These are phyloP conservation scores for Monosporozyma siamensis DNA, from an alignment of 805 yeast genomes.

Conservation along the genomic window DNA sequence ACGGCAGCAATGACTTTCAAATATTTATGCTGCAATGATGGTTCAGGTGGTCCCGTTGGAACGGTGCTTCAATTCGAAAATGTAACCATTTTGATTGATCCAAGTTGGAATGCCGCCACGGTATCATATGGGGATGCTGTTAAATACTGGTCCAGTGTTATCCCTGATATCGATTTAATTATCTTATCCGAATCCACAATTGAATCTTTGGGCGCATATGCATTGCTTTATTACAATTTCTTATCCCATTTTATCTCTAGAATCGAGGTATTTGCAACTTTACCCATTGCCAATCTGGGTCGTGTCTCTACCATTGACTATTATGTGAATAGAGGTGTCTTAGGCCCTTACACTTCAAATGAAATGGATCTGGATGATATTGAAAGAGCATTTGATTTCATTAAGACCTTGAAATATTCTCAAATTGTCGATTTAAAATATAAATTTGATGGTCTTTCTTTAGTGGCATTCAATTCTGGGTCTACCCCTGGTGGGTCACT, in stretches of 20 bases:
- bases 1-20: slow-evolving; percentile 26
- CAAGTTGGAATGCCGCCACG: slow-evolving; percentile 58
- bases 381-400: slow-evolving; percentile 68
- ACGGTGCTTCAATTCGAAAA: slow-evolving; percentile 49
- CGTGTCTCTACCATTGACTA: slow-evolving; percentile 76
- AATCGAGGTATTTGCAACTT: slow-evolving; percentile 74
- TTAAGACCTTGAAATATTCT: slow-evolving; percentile 62
- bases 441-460: slow-evolving; percentile 45
- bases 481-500: slow-evolving; percentile 89
- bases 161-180: slow-evolving; percentile 51
- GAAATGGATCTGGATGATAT: slow-evolving; percentile 60
- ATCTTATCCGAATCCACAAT: slow-evolving; percentile 81
- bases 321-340: slow-evolving; percentile 60
- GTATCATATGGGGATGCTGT: slow-evolving; percentile 28
- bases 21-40: slow-evolving; percentile 21
- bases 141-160: slow-evolving; percentile 33
- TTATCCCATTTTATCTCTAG: slow-evolving; percentile 45
- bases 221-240: slow-evolving; percentile 49
- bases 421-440: slow-evolving; percentile 63
- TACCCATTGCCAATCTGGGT: slow-evolving; percentile 85
- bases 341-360: slow-evolving; percentile 60
- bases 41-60: slow-evolving; percentile 30
- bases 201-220: slow-evolving; percentile 72
- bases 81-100: slow-evolving; percentile 56
- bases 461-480: slow-evolving; percentile 86